A percentile compares a stretch with the other conserved stretches of the same genome.
These are phyloP conservation scores for Pascua guehoae DNA, from an alignment of 1,284 basidiomycete species.

Conservation along the genomic window DNA sequence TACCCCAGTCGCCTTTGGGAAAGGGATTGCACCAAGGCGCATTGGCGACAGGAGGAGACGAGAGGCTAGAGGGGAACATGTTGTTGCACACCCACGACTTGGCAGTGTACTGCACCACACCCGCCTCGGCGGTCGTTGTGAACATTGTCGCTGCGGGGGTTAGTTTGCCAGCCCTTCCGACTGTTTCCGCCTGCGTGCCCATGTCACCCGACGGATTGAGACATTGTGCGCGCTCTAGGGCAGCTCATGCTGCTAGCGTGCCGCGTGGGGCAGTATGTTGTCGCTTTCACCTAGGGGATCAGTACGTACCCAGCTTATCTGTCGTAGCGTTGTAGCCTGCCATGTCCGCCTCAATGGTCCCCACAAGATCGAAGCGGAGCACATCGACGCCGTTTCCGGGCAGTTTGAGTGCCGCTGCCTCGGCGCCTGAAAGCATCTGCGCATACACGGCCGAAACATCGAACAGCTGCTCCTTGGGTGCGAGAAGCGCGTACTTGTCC, in stretches of 20 bases:
- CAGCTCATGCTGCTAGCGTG: not conserved
- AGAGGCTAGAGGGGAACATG: constrained; percentile 66
- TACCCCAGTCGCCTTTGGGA: constrained; percentile 68
- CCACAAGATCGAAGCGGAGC: constrained; percentile 45
- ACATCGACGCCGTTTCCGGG: constrained; percentile 36
- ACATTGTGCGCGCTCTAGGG: no score
- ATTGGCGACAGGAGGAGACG: constrained; percentile 50
- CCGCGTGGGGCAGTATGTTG: no score
- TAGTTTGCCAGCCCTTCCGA: not conserved
- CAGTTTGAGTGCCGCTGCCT: constrained; percentile 43
- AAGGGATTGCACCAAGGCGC: constrained; percentile 66
- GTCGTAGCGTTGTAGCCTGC: constrained; percentile 59
- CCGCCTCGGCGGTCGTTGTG: constrained; percentile 72
- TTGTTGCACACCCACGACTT: constrained; percentile 69
- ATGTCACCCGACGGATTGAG: no score
- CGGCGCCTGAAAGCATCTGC: constrained; percentile 57
- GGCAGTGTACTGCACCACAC: constrained; percentile 66
- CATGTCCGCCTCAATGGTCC: constrained; percentile 53
- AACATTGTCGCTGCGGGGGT: constrained; percentile 69
- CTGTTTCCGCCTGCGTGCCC: not conserved
- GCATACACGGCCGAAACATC: constrained; percentile 68
- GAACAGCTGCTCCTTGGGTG: constrained; percentile 44
- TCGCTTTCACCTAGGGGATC: not conserved
- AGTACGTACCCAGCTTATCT: constrained; percentile 60
- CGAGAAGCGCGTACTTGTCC: constrained; percentile 21